Evolutionary conservation across 1,139 yeast species (phyloP).

Genomic region (Meyerozyma sp.): DNA sequence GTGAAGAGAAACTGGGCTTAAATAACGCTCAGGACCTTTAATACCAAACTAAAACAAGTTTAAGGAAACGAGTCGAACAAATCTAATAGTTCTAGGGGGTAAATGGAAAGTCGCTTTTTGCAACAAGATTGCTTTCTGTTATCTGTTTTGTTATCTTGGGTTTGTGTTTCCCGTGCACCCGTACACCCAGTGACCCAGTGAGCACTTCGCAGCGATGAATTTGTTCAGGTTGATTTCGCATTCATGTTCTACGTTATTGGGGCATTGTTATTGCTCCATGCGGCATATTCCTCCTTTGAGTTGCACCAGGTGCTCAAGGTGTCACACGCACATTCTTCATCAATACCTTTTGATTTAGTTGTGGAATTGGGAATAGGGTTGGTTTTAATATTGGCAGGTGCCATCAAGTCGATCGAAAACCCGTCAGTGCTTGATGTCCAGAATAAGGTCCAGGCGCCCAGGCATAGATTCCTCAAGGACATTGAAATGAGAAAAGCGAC

Average conservation of each 20-base stretch:
- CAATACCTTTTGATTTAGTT: slow-evolving; percentile 34
- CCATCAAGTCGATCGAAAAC: slow-evolving; percentile 24
- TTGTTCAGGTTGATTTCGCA: neutral
- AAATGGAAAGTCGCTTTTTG: too few species aligned
- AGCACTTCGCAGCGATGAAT: neutral
- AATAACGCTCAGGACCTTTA: too few species aligned
- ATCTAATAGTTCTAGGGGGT: too few species aligned
- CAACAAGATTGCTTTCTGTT: neutral
- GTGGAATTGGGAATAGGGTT: slow-evolving; percentile 40
- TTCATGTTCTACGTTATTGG: slow-evolving; percentile 23
- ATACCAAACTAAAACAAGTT: too few species aligned
- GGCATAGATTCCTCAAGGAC: slow-evolving; percentile 30
- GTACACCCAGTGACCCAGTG: neutral
- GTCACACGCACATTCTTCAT: slow-evolving; percentile 9
- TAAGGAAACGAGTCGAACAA: too few species aligned
- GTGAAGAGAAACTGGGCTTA: neutral
- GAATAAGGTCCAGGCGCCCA: slow-evolving; percentile 16
- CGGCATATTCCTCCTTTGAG: slow-evolving; percentile 50
- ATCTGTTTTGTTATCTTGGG: neutral
- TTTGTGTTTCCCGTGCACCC: neutral
- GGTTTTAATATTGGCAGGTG: slow-evolving; percentile 30
- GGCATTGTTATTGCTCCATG: slow-evolving; percentile 32
- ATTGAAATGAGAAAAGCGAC: slow-evolving; percentile 47
- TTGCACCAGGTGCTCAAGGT: slow-evolving; percentile 34
- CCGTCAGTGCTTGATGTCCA: slow-evolving; percentile 17